Evolutionary conservation across 1,284 basidiomycete species (phyloP).

Genomic region (Violaceomyces palustris): DNA sequence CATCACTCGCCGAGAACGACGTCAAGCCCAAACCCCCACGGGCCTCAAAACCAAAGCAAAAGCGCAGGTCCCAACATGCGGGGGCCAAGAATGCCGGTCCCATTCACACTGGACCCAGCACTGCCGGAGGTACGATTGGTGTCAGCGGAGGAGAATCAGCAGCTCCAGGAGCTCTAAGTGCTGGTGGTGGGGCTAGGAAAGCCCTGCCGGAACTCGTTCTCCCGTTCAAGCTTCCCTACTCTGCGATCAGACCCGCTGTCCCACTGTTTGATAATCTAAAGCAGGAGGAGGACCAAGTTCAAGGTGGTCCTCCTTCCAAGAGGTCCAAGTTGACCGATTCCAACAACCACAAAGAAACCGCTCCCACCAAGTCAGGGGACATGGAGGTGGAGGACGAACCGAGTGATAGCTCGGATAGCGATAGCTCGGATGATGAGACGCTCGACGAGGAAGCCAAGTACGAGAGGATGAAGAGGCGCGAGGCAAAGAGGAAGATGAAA

Average conservation of each 20-base stretch:
- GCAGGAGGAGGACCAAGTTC: constrained; percentile 3
- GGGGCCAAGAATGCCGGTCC: constrained; percentile 11
- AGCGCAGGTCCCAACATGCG: constrained; percentile 15
- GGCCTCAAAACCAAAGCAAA: constrained; percentile 26
- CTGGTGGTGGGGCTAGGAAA: constrained; percentile 37
- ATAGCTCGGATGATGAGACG: constrained; percentile 24
- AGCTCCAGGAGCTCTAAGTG: constrained; percentile 16
- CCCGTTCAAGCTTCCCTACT: constrained; percentile 26
- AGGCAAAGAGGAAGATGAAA: constrained; percentile 17
- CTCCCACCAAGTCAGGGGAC: not conserved
- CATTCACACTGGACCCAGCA: constrained; percentile 18
- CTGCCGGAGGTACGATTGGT: constrained; percentile 39
- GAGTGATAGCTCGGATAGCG: constrained; percentile 26
- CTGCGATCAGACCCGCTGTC: constrained; percentile 15
- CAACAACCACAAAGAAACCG: not conserved
- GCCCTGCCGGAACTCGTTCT: constrained; percentile 37
- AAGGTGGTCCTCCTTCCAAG: too few species aligned
- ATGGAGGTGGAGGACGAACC: not conserved
- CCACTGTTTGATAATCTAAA: constrained; percentile 34
- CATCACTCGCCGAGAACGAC: too few species aligned
- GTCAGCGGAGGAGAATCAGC: constrained; percentile 4
- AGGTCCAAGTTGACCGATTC: not conserved
- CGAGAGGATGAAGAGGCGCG: constrained; percentile 4
- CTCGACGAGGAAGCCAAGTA: constrained; percentile 23
- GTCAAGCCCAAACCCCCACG: constrained; percentile 9